Percentiles rank a stretch among this genome's conserved stretches.
phyloP scores from a whole-genome alignment of 2,329 filamentous ascomycete genomes.

The Pezicula rhizophila region DNA sequence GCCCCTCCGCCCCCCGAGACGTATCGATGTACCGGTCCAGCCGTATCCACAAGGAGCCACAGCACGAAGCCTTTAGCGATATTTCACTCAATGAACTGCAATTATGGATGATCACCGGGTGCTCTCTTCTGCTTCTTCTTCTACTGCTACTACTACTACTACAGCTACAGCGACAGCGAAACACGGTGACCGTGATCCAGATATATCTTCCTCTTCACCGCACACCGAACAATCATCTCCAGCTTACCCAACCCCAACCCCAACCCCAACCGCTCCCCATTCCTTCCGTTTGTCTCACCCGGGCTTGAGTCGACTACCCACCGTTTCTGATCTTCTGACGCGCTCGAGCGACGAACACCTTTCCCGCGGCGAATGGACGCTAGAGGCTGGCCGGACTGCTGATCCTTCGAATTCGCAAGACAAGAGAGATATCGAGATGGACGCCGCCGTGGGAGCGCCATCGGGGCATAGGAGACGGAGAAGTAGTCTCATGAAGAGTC shows the following conservation, averaged over 20 bases:
- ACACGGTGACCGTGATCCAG: not conserved
- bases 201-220: not conserved
- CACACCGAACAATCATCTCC: not conserved
- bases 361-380: slow-evolving; percentile 5
- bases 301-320: slow-evolving; percentile 10
- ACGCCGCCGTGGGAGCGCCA: slow-evolving; percentile 8
- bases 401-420: slow-evolving; percentile 10
- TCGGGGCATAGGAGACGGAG: slow-evolving; percentile 26
- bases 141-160: too few species aligned
- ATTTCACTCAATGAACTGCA: not conserved
- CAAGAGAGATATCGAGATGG: slow-evolving; percentile 17
- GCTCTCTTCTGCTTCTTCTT: not conserved
- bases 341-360: slow-evolving; percentile 9
- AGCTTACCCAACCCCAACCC: not conserved
- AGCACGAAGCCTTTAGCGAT: not conserved
- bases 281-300: slow-evolving; percentile 9
- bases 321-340: slow-evolving; percentile 8
- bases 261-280: not conserved
- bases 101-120: not conserved
- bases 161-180: not conserved
- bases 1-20: too few species aligned
- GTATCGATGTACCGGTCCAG: not conserved
- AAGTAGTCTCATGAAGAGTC: slow-evolving; percentile 24
- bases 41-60: not conserved
- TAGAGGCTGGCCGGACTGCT: slow-evolving; percentile 14